These are phyloP conservation scores for Penicillium egyptiacum DNA, from an alignment of 495 filamentous ascomycete species.

Conservation along the genomic window DNA sequence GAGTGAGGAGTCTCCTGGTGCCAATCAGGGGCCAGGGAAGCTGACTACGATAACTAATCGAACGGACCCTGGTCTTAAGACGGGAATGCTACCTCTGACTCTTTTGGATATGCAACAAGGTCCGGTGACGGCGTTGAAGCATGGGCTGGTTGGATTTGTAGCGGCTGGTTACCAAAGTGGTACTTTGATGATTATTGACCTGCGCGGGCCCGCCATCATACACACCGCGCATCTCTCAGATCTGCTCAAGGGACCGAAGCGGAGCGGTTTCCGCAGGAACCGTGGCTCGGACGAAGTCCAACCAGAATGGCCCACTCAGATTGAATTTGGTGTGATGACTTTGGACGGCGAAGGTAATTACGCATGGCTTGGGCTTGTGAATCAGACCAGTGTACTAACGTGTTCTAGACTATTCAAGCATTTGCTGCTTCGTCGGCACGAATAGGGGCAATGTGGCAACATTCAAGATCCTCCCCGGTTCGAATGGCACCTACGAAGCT, in stretches of 20 bases:
- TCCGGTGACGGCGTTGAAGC: constrained; percentile 70
- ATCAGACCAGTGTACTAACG: constrained; percentile 21
- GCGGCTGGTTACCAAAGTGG: constrained; percentile 82
- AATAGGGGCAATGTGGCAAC: constrained; percentile 79
- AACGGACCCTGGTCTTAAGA: constrained; percentile 74
- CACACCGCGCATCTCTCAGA: constrained; percentile 66
- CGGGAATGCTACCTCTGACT: constrained; percentile 77
- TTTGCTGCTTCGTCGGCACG: constrained; percentile 88
- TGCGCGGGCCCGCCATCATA: constrained; percentile 87
- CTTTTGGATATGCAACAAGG: constrained; percentile 81
- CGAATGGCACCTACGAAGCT: constrained; percentile 68
- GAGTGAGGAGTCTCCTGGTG: constrained; percentile 54
- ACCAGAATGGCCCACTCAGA: constrained; percentile 68
- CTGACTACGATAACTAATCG: constrained; percentile 72
- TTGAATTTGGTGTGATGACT: constrained; percentile 93
- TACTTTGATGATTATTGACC: constrained; percentile 74
- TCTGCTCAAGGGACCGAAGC: constrained; percentile 66
- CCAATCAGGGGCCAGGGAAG: constrained; percentile 52
- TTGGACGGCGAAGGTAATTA: constrained; percentile 74
- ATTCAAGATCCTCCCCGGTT: constrained; percentile 80
- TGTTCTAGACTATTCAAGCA: constrained; percentile 76
- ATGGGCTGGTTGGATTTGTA: constrained; percentile 90
- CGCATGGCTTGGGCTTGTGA: not conserved
- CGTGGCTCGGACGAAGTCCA: constrained; percentile 47
- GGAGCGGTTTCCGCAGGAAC: constrained; percentile 61